These are phyloP conservation scores for Xylaria sp. DNA, from an alignment of 2,329 filamentous ascomycete genomes.

Conservation along the genomic window DNA sequence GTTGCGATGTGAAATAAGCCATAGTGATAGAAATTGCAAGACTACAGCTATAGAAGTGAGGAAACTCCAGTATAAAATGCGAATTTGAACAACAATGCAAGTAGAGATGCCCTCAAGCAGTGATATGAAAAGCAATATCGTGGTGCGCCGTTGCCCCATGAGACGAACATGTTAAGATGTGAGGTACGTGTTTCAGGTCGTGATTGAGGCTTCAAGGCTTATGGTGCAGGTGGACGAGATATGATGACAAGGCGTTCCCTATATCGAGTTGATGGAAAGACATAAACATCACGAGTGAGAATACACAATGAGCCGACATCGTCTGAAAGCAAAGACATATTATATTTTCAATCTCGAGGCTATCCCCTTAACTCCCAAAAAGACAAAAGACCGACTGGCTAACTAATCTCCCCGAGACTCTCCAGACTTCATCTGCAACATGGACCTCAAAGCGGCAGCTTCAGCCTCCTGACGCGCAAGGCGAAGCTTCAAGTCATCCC, in stretches of 20 bases:
- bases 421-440: conserved; percentile 47
- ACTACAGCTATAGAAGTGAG: too few species aligned
- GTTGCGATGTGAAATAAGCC: conserved; percentile 20
- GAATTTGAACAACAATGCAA: neutral
- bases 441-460: conserved; percentile 62
- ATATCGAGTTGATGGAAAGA: conserved; percentile 35
- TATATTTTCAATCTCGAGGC: conserved; percentile 27
- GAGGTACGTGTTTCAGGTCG: conserved; percentile 11
- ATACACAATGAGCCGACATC: conserved; percentile 41
- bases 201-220: neutral
- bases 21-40: conserved; percentile 10
- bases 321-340: conserved; percentile 35
- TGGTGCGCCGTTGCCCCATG: neutral
- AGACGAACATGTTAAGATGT: neutral
- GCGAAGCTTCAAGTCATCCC: conserved; percentile 66
- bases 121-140: neutral
- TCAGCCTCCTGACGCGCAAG: conserved; percentile 71
- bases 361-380: conserved; percentile 27
- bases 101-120: neutral
- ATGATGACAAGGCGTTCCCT: conserved; percentile 42
- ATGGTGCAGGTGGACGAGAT: neutral
- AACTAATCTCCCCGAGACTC: conserved; percentile 31
- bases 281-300: conserved; percentile 31
- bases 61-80: conserved; percentile 8
- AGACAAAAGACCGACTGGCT: conserved; percentile 14